Conservation (phyloP, 805 yeast genomes). For the Candida takata region DNA sequence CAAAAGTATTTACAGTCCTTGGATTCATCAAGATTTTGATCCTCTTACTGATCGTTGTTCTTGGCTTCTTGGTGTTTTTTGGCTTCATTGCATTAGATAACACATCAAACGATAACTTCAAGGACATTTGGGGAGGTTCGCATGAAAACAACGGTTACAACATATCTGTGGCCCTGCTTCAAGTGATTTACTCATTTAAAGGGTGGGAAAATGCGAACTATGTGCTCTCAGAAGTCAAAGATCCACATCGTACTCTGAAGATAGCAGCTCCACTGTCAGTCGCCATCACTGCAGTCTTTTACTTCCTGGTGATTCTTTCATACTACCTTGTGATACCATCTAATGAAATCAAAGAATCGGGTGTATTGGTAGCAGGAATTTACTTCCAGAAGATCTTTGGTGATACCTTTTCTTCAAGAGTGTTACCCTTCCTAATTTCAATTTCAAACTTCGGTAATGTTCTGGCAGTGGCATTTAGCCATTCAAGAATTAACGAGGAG, state of each 20-base stretch:
- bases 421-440: conserved; percentile 52
- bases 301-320: conserved; percentile 50
- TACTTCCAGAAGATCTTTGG: conserved; percentile 55
- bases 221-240: conserved; percentile 49
- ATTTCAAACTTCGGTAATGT: conserved; percentile 59
- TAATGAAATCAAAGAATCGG: conserved; percentile 42
- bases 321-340: conserved; percentile 40
- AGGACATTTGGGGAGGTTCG: conserved; percentile 31
- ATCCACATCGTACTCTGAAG: conserved; percentile 51
- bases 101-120: conserved; percentile 27
- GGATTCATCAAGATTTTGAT: conserved; percentile 50
- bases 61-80: conserved; percentile 37
- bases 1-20: conserved; percentile 43
- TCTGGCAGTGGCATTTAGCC: conserved; percentile 57
- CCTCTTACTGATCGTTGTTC: conserved; percentile 38
- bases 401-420: conserved; percentile 38
- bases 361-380: conserved; percentile 58
- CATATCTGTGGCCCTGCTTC: conserved; percentile 47
- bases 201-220: conserved; percentile 70
- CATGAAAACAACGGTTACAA: conserved; percentile 42
- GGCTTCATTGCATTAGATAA: conserved; percentile 25
- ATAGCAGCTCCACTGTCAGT: conserved; percentile 58
- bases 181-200: conserved; percentile 56
- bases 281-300: conserved; percentile 42
- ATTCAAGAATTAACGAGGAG: conserved; percentile 51